Conservation (phyloP, 2,329 filamentous ascomycete species). For the Colletotrichum sp. region DNA sequence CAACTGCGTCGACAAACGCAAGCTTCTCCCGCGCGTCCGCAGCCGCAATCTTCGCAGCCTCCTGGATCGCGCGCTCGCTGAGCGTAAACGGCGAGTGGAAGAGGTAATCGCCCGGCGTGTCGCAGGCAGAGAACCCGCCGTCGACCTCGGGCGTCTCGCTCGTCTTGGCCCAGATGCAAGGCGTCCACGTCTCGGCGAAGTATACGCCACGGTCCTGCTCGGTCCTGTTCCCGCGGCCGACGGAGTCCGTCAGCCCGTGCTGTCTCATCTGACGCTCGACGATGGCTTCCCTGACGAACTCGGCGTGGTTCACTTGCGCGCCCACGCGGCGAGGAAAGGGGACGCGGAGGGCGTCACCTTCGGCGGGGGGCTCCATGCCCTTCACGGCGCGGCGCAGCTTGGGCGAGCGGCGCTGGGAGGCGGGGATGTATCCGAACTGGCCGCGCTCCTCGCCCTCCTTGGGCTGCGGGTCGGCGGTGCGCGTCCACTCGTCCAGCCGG, state of each 20-base stretch:
- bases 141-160: background rate
- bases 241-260: conserved; percentile 44
- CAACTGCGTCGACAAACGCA: background rate
- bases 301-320: conserved; percentile 44
- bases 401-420: background rate
- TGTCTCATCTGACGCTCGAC: conserved; percentile 53
- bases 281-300: conserved; percentile 48
- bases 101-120: conserved; percentile 50
- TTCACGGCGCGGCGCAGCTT: background rate
- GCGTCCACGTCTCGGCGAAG: conserved; percentile 47
- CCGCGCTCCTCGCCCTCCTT: background rate
- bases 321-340: conserved; percentile 45
- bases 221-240: conserved; percentile 43
- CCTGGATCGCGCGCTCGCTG: conserved; percentile 32
- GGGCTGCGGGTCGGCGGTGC: conserved; percentile 27
- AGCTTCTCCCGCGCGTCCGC: background rate
- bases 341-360: conserved; percentile 31
- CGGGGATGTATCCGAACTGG: background rate
- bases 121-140: conserved; percentile 35
- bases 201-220: conserved; percentile 34
- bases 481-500: conserved; percentile 49
- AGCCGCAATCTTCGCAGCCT: conserved; percentile 9
- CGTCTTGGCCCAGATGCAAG: conserved; percentile 41
- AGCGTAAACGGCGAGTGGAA: conserved; percentile 59
- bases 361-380: background rate